Base-by-base conservation (phyloP, 2,329 filamentous ascomycete genomes). In the Hypoxylon sp. region DNA sequence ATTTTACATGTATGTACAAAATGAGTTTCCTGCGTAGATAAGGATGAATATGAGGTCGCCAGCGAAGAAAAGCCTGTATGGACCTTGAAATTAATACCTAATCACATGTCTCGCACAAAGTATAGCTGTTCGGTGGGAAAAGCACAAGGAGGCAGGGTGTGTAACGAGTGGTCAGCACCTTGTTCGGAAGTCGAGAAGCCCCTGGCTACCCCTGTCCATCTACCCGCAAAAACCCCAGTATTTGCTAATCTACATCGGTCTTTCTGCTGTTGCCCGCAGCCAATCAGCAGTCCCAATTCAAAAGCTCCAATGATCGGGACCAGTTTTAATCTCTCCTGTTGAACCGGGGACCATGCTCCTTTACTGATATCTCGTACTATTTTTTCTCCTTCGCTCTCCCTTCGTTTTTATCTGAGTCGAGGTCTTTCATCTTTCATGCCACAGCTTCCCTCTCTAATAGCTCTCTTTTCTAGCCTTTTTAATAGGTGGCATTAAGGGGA, bases 251-350 rank as follows among this genome's bases (percentile, higher is more conserved):
- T 64, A 66, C 55, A 71, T 71, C 68, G 65, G 65, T 71, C 40
- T 55, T 59, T 48, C 63, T 51, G 31, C 33, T 50, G n/a, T 55
- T 44, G 17, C 20, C 10, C n/a, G 6, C 35, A 57, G 31, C 70
- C 65, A 72, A 72, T 71, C 57, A 72, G 30, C 13, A 20, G 20
- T n/a, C 30, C 25, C 42, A 57, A 61, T 54, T 22, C n/a, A 49
- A 25, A 17, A 40, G 31, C 57, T 61, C 64, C 62, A 67, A 62
- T 63, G 58, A 58, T 66, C 60, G 40, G 69, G 46, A 64, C 69
- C 69, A 71, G 59, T 71, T 71, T 71, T 72, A 70, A 72, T 72
- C 70, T 72, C 66, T 69, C 63, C 62, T 59, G 31, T 54, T 1
- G 25, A 63, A 57, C 70, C 51, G 54, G 69, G 63, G 27, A 48